Conservation (phyloP, 164 flowering plant genomes). For the Cinnamomum micranthum region DNA sequence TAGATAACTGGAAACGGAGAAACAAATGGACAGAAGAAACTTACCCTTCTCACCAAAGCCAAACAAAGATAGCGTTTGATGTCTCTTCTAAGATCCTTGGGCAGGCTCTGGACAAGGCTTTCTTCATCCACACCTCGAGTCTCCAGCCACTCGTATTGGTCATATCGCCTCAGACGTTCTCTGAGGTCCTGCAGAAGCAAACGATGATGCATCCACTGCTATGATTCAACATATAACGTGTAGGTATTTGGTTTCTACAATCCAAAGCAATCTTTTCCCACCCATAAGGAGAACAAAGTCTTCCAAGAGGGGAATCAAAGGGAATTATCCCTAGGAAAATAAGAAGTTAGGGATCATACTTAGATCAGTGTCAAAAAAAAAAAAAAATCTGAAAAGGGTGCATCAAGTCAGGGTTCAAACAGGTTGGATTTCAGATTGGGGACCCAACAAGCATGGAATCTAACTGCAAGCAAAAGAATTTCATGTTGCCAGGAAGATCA, state of each 20-base stretch:
- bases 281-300: background rate
- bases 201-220: conserved; percentile 99
- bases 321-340: background rate
- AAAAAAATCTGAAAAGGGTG: no score
- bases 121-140: conserved; percentile 99
- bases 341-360: no score
- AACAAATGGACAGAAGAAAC: conserved; percentile 2
- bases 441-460: no score
- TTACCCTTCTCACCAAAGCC: conserved; percentile 90
- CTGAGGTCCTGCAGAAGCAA: conserved; percentile 89
- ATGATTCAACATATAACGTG: background rate
- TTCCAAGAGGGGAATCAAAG: background rate
- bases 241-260: no score
- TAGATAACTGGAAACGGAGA: background rate
- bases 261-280: background rate
- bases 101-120: conserved; percentile 74
- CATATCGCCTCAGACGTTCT: conserved; percentile 94
- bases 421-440: no score
- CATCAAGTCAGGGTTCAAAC: no score
- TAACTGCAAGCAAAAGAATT: no score
- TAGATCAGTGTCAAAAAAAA: no score
- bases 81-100: conserved; percentile 97
- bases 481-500: no score
- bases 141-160: conserved; percentile 97
- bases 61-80: conserved; percentile 96